phyloP scores from a whole-genome alignment of 306 rosid genomes.

The Coriaria nepalensis region DNA sequence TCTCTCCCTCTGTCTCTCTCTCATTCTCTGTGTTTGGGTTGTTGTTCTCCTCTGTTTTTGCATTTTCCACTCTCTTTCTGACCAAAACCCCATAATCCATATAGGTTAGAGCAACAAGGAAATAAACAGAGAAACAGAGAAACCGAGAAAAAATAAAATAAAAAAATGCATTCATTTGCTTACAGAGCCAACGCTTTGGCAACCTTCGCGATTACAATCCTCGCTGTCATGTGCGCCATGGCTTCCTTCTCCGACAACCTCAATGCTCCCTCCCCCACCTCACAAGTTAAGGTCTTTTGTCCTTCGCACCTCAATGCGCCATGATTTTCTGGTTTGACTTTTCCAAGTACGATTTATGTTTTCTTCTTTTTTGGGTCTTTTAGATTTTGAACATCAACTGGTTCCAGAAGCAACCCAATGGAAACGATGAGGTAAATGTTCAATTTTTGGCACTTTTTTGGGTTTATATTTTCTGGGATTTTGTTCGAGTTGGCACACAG shows the following conservation, averaged over 20 bases:
- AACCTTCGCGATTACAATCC: constrained; percentile 44
- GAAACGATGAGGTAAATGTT: constrained; percentile 50
- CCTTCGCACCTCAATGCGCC: too few species aligned
- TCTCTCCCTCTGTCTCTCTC: background rate
- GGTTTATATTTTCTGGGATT: background rate
- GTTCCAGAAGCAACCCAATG: constrained; percentile 66
- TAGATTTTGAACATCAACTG: constrained; percentile 49
- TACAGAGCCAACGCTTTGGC: constrained; percentile 48
- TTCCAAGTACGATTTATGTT: background rate
- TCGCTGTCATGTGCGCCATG: constrained; percentile 51
- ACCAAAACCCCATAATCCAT: too few species aligned
- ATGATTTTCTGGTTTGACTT: background rate
- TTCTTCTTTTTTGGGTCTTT: background rate
- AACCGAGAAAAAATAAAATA: background rate
- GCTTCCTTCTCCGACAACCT: constrained; percentile 52
- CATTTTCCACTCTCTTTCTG: too few species aligned
- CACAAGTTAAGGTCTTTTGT: constrained; percentile 37
- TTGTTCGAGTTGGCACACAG: too few species aligned
- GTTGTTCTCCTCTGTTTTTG: too few species aligned
- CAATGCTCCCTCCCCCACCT: constrained; percentile 40
- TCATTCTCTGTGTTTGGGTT: background rate
- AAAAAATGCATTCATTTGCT: constrained; percentile 50
- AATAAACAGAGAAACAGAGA: background rate
- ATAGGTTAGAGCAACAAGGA: background rate
- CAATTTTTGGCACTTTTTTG: background rate